These are phyloP conservation scores for Thalassiosira livingstoniorum DNA, from an alignment of 352 stramenopile genomes.

Conservation along the genomic window DNA sequence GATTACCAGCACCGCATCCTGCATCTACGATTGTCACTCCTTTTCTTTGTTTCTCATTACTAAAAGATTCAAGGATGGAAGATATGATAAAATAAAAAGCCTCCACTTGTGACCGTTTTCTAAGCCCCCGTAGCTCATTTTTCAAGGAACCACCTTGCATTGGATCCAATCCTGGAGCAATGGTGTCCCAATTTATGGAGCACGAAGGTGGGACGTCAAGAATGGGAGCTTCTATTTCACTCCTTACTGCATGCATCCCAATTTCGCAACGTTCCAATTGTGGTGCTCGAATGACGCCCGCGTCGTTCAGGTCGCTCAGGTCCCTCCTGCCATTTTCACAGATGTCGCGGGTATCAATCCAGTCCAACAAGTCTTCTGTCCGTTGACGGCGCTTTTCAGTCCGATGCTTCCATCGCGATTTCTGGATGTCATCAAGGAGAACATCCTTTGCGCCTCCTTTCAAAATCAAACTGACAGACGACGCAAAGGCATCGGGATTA, in stretches of 20 bases:
- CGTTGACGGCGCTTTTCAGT: slow-evolving; percentile 40
- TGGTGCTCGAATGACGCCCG: not conserved
- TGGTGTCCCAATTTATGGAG: slow-evolving; percentile 30
- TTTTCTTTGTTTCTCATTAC: not conserved
- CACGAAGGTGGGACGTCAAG: slow-evolving; percentile 23
- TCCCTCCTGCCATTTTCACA: too few species aligned
- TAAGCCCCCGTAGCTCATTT: slow-evolving; percentile 7
- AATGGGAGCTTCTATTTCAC: too few species aligned
- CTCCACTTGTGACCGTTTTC: slow-evolving; percentile 51
- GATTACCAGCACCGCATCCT: slow-evolving; percentile 55
- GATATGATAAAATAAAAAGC: slow-evolving; percentile 54
- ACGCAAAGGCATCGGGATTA: too few species aligned
- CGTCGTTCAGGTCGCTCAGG: too few species aligned
- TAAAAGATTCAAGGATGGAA: slow-evolving; percentile 15
- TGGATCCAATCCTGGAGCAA: slow-evolving; percentile 42
- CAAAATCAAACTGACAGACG: too few species aligned
- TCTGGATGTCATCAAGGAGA: not conserved
- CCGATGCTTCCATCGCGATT: slow-evolving; percentile 40
- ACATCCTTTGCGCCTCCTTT: too few species aligned
- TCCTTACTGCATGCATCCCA: not conserved
- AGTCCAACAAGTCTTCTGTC: slow-evolving; percentile 38
- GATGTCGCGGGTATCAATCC: slow-evolving; percentile 11
- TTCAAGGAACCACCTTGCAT: slow-evolving; percentile 32
- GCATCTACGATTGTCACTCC: slow-evolving; percentile 55
- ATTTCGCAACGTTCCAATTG: not conserved